Percentiles rank a stretch among this genome's conserved stretches.
Evolutionary conservation across 139 green algal species (phyloP).

Genomic region (Coelastrella sp.): DNA sequence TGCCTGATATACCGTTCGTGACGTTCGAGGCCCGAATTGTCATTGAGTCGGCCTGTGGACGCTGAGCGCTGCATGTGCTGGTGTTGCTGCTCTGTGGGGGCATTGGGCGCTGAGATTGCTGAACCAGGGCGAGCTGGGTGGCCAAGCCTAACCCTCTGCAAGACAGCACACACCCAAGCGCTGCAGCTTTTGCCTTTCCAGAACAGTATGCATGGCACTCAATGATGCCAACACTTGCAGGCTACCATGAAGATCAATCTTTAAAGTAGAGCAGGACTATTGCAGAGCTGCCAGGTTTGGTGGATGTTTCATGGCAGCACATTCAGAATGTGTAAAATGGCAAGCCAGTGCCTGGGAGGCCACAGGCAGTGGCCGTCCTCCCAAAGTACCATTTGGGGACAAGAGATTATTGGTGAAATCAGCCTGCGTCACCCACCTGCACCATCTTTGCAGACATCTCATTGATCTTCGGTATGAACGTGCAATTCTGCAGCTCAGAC

Average conservation of each 20-base stretch:
- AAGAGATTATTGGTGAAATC: too few species aligned
- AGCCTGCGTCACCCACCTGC: constrained; percentile 2
- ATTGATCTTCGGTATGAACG: constrained; percentile 27
- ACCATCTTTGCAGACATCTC: constrained; percentile 5
- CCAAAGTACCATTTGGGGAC: too few species aligned
- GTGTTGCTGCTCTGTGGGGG: constrained; percentile 3
- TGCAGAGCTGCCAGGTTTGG: too few species aligned
- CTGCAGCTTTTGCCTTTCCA: not conserved
- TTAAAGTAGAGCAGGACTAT: too few species aligned
- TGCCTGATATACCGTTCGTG: not conserved
- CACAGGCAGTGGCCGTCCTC: too few species aligned
- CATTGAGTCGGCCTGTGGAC: not conserved
- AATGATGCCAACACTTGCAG: not conserved
- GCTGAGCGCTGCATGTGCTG: constrained; percentile 20
- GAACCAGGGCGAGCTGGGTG: not conserved
- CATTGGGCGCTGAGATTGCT: not conserved
- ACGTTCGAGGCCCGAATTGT: not conserved
- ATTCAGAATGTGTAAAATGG: too few species aligned
- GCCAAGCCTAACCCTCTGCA: constrained; percentile 9
- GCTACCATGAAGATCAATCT: not conserved
- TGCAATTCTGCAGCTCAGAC: constrained; percentile 13
- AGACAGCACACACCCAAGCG: not conserved
- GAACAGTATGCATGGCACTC: not conserved
- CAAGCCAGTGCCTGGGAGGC: too few species aligned
- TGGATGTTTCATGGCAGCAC: too few species aligned